A percentile compares a stretch with the other conserved stretches of the same genome.
These are phyloP conservation scores for Jatropha multifida DNA, from an alignment of 441 rosid species.

Conservation along the genomic window DNA sequence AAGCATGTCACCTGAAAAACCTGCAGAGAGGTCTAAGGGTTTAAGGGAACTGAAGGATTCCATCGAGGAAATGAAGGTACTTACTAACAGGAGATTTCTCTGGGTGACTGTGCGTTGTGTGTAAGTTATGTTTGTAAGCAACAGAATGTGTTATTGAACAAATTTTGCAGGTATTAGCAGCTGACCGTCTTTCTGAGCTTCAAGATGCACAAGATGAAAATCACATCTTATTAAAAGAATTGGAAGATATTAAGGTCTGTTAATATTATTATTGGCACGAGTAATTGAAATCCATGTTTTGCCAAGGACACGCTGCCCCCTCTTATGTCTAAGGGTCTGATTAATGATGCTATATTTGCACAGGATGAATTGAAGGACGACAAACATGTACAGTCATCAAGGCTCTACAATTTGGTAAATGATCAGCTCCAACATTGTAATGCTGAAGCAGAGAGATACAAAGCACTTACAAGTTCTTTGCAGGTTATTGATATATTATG, in stretches of 20 bases:
- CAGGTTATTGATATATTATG: constrained; percentile 56
- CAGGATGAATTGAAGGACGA: constrained; percentile 87
- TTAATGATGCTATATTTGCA: constrained; percentile 24
- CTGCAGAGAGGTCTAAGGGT: constrained; percentile 61
- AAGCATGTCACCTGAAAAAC: constrained; percentile 74
- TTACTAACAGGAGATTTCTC: constrained; percentile 15
- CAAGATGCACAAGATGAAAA: constrained; percentile 72
- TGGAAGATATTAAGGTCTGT: constrained; percentile 74
- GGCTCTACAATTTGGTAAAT: constrained; percentile 60
- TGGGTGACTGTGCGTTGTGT: neutral
- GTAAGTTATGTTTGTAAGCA: constrained; percentile 3
- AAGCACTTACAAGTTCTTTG: constrained; percentile 51
- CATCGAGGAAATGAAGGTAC: constrained; percentile 79
- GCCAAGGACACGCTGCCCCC: constrained; percentile 1
- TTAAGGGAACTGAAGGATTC: constrained; percentile 77
- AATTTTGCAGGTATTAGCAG: constrained; percentile 66
- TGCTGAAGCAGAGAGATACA: constrained; percentile 71
- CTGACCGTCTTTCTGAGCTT: constrained; percentile 83
- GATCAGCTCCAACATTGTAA: constrained; percentile 87
- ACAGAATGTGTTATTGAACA: constrained; percentile 30
- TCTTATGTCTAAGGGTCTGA: constrained; percentile 23
- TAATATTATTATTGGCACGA: constrained; percentile 18
- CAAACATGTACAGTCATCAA: constrained; percentile 67
- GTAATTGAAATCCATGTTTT: constrained; percentile 18
- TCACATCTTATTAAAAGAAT: constrained; percentile 60